These are phyloP conservation scores for Vaccinium myrtillus DNA, from an alignment of 148 eudicot genomes.

Conservation along the genomic window DNA sequence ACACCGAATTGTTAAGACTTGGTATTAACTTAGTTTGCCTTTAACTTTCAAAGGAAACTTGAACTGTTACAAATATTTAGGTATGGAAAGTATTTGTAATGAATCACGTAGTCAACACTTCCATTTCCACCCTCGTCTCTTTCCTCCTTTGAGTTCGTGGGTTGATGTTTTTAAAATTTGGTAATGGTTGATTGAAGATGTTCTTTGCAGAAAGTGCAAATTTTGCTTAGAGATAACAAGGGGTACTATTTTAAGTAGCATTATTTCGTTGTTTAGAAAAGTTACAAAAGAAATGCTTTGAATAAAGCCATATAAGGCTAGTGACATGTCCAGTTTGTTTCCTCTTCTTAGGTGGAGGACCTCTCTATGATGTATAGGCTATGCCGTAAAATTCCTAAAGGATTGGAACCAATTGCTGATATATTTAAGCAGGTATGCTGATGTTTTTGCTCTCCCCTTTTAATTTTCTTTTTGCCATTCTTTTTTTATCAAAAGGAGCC, in stretches of 20 bases:
- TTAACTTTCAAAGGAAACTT: neutral
- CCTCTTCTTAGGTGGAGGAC: slow-evolving; percentile 29
- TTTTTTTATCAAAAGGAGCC: neutral
- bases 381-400: slow-evolving; percentile 35
- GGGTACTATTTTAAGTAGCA: slow-evolving; percentile 24
- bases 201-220: slow-evolving; percentile 41
- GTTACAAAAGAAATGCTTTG: neutral
- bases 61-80: neutral
- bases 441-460: neutral
- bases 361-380: slow-evolving; percentile 53
- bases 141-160: neutral
- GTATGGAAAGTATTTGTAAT: no score
- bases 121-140: neutral
- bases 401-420: slow-evolving; percentile 46
- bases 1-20: no score
- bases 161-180: neutral
- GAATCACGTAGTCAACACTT: neutral
- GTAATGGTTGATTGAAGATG: neutral
- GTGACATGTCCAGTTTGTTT: neutral
- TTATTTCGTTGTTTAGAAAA: neutral
- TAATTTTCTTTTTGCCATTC: neutral
- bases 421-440: neutral
- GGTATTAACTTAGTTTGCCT: neutral
- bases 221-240: slow-evolving; percentile 55
- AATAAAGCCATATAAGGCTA: neutral